Evolutionary conservation across 2,329 filamentous ascomycete species (phyloP), one percentile per base, ranked within the genome.

Genomic region (Colletotrichum salicis): DNA sequence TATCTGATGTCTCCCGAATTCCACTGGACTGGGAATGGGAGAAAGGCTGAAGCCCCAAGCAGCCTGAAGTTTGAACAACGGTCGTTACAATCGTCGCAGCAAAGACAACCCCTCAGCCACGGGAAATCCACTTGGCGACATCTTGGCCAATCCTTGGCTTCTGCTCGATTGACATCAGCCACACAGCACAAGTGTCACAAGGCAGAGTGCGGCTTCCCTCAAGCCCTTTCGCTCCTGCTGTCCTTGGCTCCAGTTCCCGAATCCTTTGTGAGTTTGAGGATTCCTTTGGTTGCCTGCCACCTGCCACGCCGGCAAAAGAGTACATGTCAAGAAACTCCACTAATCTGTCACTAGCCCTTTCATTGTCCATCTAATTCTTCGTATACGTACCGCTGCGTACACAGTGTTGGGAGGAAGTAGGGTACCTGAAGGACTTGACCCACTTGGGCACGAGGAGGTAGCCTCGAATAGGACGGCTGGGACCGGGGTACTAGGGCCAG

Each of bases 381-480:
- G 15, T 41, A 15, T 41, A 41, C 37, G 37, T 41, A 41, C 37
- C 37, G 27, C 27, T 29, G 1, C 27, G 27, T 41, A 19, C 37
- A 41, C 37, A 41, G 37, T 41, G 37, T 15, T 19, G 15, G 13
- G 37, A 3, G 2, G 15, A 41, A 41, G 37, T 15, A 41, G 37
- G 37, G 37, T 19, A 22, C 41, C 41, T n/a, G 19, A 22, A 11
- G 41, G 7, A 11, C 7, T 10, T 4, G 4, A 19, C 24, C 69
- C 69, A 71, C 65, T 64, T 51, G 29, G 65, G 35, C 65, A 64
- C 65, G 65, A 69, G 69, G 27, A 64, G 35, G 58, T 69, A 27
- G 29, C 54, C 68, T 64, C 31, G 10, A 64, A 60, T 56, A 58
- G 68, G 69, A 71, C 41, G 65, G 24, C 35, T 31, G 33, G 6